A percentile compares a stretch with the other conserved stretches of the same genome.
These are phyloP conservation scores for Cucurbita pepo DNA, from an alignment of 306 rosid species.

Conservation along the genomic window DNA sequence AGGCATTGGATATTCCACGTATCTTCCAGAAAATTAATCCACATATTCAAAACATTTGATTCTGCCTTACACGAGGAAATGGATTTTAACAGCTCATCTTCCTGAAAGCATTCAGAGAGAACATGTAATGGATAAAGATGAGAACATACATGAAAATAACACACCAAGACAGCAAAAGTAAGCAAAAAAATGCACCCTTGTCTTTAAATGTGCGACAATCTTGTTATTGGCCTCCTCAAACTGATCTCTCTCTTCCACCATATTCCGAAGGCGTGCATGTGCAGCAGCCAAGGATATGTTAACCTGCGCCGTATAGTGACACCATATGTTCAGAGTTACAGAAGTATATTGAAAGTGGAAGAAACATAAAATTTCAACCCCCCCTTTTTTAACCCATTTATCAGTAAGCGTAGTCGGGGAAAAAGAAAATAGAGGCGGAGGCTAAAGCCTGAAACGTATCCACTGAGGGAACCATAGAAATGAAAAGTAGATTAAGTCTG, in stretches of 20 bases:
- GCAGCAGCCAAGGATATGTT: constrained; percentile 81
- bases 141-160: background rate
- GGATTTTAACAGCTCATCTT: constrained; percentile 71
- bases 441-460: too few species aligned
- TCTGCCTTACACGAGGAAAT: constrained; percentile 53
- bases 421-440: too few species aligned
- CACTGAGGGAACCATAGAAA: background rate
- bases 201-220: constrained; percentile 71
- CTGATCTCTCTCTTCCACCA: constrained; percentile 90
- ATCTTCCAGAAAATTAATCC: constrained; percentile 95
- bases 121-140: background rate
- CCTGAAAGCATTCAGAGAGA: constrained; percentile 33
- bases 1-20: constrained; percentile 77
- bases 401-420: too few species aligned
- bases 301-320: constrained; percentile 28
- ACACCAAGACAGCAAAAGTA: background rate
- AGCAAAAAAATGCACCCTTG: constrained; percentile 31
- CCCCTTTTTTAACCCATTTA: too few species aligned
- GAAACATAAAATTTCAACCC: background rate
- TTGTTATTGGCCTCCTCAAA: constrained; percentile 93
- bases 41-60: constrained; percentile 67
- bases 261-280: constrained; percentile 65
- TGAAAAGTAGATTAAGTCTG: background rate
- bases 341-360: background rate
- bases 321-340: background rate